Evolutionary conservation across 768 basidiomycete species (phyloP), one percentile per base, ranked within the genome.

Genomic region (Tylopilus vinaceipallidus): DNA sequence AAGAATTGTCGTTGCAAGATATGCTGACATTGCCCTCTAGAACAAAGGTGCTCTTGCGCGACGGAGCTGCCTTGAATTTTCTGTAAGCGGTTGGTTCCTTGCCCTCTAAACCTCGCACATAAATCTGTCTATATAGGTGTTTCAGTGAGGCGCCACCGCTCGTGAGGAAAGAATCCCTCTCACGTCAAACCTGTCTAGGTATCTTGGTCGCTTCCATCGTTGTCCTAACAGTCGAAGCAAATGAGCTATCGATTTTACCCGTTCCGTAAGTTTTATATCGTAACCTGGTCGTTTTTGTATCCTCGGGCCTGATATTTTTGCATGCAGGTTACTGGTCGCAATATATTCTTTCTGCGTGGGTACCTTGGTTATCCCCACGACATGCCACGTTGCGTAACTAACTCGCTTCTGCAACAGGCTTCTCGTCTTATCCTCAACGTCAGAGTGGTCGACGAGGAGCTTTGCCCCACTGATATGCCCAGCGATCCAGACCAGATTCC

Each of bases 301-400:
- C 22, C 17, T 26, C 13, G 4, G 24, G 27, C 44, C 44, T 60
- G 22, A 54, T 50, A 39, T 42, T 16, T 35, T 40, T 42, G 17
- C n/a, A 38, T 38, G 10, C 40, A 62, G 60, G 22, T 20, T 50
- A 0, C 58, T 62, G 3, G 26, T 62, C 8, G 49, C 54, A 2
- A 42, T 41, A 13, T 62, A 62, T 46, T 57, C 58, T 0, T 61
- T 56, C 23, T 63, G 60, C 17, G 60, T 62, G 49, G 47, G 61
- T 56, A 50, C 19, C 2, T 7, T 1, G 13, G 12, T 11, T 14
- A 19, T 39, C 37, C 26, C 12, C 8, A 11, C 19, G 2, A 8
- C 8, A 4, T 39, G 33, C 32, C 20, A 39, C 32, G 2, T 46
- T 51, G 27, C 32, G 5, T 32, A 27, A 8, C 42, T 41, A 12